Conservation (phyloP, 2,329 filamentous ascomycete genomes). For the Penicillium sp. region DNA sequence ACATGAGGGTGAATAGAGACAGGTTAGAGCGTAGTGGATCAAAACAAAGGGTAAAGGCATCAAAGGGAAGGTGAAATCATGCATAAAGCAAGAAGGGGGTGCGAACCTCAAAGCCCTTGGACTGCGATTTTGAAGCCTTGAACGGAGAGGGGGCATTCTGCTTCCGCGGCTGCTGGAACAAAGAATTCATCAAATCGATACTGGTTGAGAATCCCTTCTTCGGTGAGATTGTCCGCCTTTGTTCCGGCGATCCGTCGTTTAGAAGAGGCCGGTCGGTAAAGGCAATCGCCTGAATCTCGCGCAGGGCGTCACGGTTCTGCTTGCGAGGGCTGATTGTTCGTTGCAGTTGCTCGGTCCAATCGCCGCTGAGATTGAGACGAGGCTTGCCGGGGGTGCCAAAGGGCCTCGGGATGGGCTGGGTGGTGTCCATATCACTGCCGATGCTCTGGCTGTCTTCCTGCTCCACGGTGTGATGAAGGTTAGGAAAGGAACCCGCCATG, state of each 20-base stretch:
- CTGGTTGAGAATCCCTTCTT: conserved; percentile 73
- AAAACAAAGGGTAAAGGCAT: conserved; percentile 40
- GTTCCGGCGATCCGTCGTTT: conserved; percentile 32
- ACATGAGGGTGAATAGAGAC: conserved; percentile 14
- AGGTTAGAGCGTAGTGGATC: conserved; percentile 1
- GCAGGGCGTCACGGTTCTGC: conserved; percentile 72
- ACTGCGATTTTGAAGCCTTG: conserved; percentile 54
- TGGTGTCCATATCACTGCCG: conserved; percentile 47
- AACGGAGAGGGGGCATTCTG: conserved; percentile 46
- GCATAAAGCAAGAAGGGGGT: conserved; percentile 29
- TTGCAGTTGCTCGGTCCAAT: conserved; percentile 91
- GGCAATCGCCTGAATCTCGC: conserved; percentile 59
- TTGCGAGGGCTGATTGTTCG: conserved; percentile 93
- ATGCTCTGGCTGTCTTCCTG: conserved; percentile 53
- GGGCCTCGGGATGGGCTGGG: conserved; percentile 29
- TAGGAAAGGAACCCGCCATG: conserved; percentile 73
- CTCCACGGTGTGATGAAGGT: conserved; percentile 72
- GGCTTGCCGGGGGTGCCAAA: conserved; percentile 52
- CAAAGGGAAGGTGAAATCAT: conserved; percentile 26
- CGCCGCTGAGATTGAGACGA: conserved; percentile 60
- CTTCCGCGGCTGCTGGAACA: conserved; percentile 66
- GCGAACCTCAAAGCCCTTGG: conserved; percentile 86
- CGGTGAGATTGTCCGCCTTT: conserved; percentile 18
- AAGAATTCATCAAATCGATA: conserved; percentile 93
- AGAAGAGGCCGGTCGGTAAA: conserved; percentile 47